Evolutionary conservation across 1,284 basidiomycete species (phyloP), one percentile per base, ranked within the genome.

Genomic region (Microbotryum silenes-acaulis): DNA sequence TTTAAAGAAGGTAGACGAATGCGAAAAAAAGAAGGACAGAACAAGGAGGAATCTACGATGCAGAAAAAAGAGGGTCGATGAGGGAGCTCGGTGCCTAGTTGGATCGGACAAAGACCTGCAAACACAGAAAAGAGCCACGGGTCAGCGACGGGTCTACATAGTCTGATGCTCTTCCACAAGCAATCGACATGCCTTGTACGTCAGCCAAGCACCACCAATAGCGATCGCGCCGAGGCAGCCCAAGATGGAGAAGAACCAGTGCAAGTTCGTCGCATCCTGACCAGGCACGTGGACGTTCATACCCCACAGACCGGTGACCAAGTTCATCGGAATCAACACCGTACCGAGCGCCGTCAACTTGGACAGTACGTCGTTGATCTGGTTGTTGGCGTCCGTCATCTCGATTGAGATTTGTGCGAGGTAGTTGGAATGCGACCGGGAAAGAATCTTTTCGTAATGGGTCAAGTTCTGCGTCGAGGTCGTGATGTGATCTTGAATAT

Each of bases 381-480:
- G 93, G 77, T 99, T 98, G 79, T 99, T 99, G 57, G 96, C 96
- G 73, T 98, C 94, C 37, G 94, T 97, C 92, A 96, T 97, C 78
- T 97, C 93, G 77, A 97, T 96, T 48, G 89, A 93, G 71, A 97
- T 97, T 73, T 97, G 93, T 2, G 93, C 93, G 58, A 97, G 85
- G 78, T 97, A 98, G 76, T 98, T 98, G n/a, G 92, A 97, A 77
- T 98, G 94, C 49, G 94, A 97, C 33, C 94, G 85, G 2, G 93
- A 97, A 9, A 98, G 81, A 74, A 98, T 98, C 81, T 97, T 98
- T 75, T 97, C 93, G 79, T 97, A 97, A 77, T 97, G 93, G 76
- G 96, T 97, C 80, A 97, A 76, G 75, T 97, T 98, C 77, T 97
- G 94, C 3, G 94, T 99, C 92, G 98, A 98, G 33, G 96, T 99